Percentiles rank a stretch among this genome's conserved stretches.
Conservation (phyloP, 352 stramenopile species). For the Nothophytophthora sp. region DNA sequence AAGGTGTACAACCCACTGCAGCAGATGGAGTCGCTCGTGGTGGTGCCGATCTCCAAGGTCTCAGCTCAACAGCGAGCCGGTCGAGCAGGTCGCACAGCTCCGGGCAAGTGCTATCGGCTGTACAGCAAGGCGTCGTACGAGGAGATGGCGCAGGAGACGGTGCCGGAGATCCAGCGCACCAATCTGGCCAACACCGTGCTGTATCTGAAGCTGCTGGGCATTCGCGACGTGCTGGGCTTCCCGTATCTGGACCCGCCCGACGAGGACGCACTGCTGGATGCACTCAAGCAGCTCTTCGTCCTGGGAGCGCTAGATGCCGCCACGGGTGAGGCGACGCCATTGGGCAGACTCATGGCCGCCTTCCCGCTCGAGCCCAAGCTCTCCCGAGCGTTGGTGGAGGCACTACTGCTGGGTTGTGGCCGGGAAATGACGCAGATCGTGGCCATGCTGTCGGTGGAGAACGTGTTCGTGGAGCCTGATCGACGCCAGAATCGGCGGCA, state of each 20-base stretch:
- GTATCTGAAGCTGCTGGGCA: slow-evolving; percentile 73
- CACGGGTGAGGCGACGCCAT: slow-evolving; percentile 48
- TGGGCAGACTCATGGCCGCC: slow-evolving; percentile 79
- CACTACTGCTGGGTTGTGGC: slow-evolving; percentile 53
- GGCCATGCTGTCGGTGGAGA: slow-evolving; percentile 86
- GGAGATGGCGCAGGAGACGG: slow-evolving; percentile 96
- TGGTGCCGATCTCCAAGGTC: slow-evolving; percentile 96
- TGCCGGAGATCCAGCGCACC: slow-evolving; percentile 97
- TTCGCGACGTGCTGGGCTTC: slow-evolving; percentile 77
- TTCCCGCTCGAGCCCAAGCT: slow-evolving; percentile 86
- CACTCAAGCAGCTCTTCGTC: slow-evolving; percentile 73
- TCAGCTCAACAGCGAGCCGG: slow-evolving; percentile 95
- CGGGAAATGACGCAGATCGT: slow-evolving; percentile 71
- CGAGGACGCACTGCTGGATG: slow-evolving; percentile 69
- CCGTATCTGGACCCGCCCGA: slow-evolving; percentile 70
- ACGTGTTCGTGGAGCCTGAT: slow-evolving; percentile 53
- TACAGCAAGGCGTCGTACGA: slow-evolving; percentile 98
- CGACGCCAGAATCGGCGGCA: slow-evolving; percentile 2
- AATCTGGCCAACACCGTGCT: slow-evolving; percentile 96
- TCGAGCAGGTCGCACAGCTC: slow-evolving; percentile 94
- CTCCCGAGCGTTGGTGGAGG: slow-evolving; percentile 64
- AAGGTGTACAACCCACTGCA: slow-evolving; percentile 90
- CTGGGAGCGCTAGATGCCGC: slow-evolving; percentile 58
- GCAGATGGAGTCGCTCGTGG: slow-evolving; percentile 83
- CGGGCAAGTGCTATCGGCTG: slow-evolving; percentile 98